These are phyloP conservation scores for Actinidia polygama DNA, from an alignment of 179 eudicot species.

Conservation along the genomic window DNA sequence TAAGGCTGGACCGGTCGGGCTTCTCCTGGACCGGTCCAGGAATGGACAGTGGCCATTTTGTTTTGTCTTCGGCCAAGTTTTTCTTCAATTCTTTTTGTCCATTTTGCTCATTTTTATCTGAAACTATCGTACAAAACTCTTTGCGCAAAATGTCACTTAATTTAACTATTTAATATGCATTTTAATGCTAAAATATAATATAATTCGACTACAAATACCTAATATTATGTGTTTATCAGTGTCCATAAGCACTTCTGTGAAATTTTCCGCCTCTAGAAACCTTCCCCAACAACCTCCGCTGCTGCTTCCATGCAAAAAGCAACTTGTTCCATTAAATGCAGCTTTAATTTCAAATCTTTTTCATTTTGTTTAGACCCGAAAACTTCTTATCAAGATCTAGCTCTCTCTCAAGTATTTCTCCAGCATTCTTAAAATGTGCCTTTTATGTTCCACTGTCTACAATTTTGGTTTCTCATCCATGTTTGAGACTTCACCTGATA, in stretches of 20 bases:
- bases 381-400: constrained; percentile 74
- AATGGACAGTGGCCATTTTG: too few relatives aligned
- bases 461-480: constrained; percentile 34
- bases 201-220: too few relatives aligned
- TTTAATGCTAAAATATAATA: too few relatives aligned
- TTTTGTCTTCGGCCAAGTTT: too few relatives aligned
- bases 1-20: too few relatives aligned
- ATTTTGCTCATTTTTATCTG: too few relatives aligned
- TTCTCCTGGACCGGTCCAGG: too few relatives aligned
- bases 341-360: constrained; percentile 62
- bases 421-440: constrained; percentile 67
- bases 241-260: constrained; percentile 67
- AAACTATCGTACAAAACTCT: too few relatives aligned
- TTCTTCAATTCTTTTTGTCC: too few relatives aligned
- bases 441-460: constrained; percentile 50
- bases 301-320: constrained; percentile 63
- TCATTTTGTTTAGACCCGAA: constrained; percentile 58
- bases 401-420: constrained; percentile 78
- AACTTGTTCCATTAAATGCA: constrained; percentile 50
- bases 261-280: constrained; percentile 77
- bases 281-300: constrained; percentile 72
- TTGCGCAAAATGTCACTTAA: too few relatives aligned
- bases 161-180: too few relatives aligned
- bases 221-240: too few relatives aligned
- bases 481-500: constrained; percentile 19